Percentiles rank a stretch among this genome's conserved stretches.
phyloP scores from a whole-genome alignment of 305 asterid species.

The Nicotiana rustica region DNA sequence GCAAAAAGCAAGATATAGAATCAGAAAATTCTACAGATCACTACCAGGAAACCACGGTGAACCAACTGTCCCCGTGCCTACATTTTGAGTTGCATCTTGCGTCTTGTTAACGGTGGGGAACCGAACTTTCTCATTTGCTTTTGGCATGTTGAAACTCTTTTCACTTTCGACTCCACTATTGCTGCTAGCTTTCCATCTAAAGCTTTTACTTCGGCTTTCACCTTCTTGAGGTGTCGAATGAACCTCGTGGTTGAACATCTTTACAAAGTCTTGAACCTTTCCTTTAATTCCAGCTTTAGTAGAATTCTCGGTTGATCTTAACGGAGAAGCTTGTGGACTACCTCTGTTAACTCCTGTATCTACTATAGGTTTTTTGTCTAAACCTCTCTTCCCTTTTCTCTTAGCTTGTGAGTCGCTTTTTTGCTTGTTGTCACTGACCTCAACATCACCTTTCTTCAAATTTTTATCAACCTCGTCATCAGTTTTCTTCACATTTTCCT shows the following conservation, averaged over 20 bases:
- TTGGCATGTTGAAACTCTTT: constrained; percentile 41
- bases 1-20: constrained; percentile 2
- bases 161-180: constrained; percentile 45
- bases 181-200: constrained; percentile 50
- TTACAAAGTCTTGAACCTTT: constrained; percentile 78
- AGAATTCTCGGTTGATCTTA: constrained; percentile 40
- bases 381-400: constrained; percentile 33
- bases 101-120: constrained; percentile 41
- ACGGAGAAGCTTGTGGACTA: constrained; percentile 40
- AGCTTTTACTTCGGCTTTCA: constrained; percentile 48
- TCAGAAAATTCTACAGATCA: neutral
- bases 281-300: constrained; percentile 56
- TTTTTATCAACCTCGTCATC: constrained; percentile 32
- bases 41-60: neutral
- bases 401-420: constrained; percentile 26
- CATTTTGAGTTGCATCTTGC: constrained; percentile 58
- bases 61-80: neutral
- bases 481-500: constrained; percentile 50
- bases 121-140: constrained; percentile 47
- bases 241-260: constrained; percentile 71
- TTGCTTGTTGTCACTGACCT: neutral
- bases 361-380: constrained; percentile 12
- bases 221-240: constrained; percentile 49
- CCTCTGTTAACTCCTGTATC: constrained; percentile 39
- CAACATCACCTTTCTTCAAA: constrained; percentile 28